Evolutionary conservation across 805 yeast species (phyloP).

Genomic region (Saturnispora serradocipensis): DNA sequence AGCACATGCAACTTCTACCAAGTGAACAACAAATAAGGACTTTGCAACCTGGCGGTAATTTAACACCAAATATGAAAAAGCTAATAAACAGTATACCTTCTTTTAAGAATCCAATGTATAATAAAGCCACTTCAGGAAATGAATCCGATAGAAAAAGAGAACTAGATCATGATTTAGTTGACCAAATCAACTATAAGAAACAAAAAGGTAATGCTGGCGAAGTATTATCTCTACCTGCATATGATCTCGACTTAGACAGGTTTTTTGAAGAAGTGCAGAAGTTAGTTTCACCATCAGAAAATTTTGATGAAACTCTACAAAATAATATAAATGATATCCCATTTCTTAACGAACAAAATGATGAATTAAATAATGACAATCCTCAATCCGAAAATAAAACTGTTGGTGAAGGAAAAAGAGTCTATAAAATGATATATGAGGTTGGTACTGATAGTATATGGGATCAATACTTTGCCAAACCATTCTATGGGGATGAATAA

Average conservation of each 20-base stretch:
- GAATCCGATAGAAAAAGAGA: background rate
- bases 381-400: background rate
- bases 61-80: slow-evolving; percentile 31
- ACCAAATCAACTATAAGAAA: slow-evolving; percentile 2
- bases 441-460: slow-evolving; percentile 59
- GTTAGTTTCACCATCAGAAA: slow-evolving; percentile 16
- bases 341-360: background rate
- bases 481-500: slow-evolving; percentile 15
- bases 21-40: slow-evolving; percentile 22
- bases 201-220: background rate
- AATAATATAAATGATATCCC: slow-evolving; percentile 13
- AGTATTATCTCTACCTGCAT: slow-evolving; percentile 25
- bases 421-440: slow-evolving; percentile 53
- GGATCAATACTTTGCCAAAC: slow-evolving; percentile 49
- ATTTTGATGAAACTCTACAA: slow-evolving; percentile 10
- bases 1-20: slow-evolving; percentile 21
- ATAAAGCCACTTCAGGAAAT: slow-evolving; percentile 1
- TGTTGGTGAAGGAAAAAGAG: slow-evolving; percentile 40
- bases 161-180: background rate
- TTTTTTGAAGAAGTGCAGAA: slow-evolving; percentile 43
- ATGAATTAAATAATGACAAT: background rate
- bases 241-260: slow-evolving; percentile 31
- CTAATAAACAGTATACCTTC: slow-evolving; percentile 30
- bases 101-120: slow-evolving; percentile 10
- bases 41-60: slow-evolving; percentile 28